Percentiles rank a stretch among this genome's conserved stretches.
Evolutionary conservation across 768 basidiomycete species (phyloP).

Genomic region (Mrakia gelida): DNA sequence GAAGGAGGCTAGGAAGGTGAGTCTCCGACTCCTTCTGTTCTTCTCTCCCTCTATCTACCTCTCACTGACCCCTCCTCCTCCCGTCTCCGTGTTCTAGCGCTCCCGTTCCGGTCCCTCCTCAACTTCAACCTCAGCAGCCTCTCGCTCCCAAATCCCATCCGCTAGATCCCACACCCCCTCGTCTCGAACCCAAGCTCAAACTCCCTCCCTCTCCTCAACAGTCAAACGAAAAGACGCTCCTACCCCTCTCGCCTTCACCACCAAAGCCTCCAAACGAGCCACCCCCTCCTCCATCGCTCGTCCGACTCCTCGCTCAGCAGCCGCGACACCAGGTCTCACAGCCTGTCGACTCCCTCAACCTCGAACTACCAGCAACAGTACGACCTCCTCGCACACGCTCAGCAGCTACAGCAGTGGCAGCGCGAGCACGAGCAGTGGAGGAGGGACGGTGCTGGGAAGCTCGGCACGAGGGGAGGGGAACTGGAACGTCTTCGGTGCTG

Average conservation of each 20-base stretch:
- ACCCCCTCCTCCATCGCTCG: constrained; percentile 9
- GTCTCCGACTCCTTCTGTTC: constrained; percentile 4
- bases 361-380: not conserved
- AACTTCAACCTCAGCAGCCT: not conserved
- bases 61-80: constrained; percentile 13
- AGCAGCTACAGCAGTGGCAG: constrained; percentile 12
- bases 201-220: constrained; percentile 5
- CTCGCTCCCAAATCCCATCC: constrained; percentile 11
- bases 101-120: constrained; percentile 10
- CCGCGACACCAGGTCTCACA: constrained; percentile 5
- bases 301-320: not conserved
- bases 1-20: constrained; percentile 70
- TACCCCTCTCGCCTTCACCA: constrained; percentile 1
- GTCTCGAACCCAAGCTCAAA: not conserved
- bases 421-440: not conserved
- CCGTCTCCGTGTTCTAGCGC: not conserved
- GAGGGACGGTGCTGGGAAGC: constrained; percentile 1
- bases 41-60: constrained; percentile 16
- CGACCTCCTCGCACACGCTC: not conserved
- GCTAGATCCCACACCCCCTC: constrained; percentile 1
- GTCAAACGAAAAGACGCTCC: constrained; percentile 29
- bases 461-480: not conserved
- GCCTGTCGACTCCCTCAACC: constrained; percentile 24
- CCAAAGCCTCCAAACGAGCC: constrained; percentile 13
- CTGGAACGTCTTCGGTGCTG: not conserved